Base-by-base conservation (phyloP, 306 rosid species). In the Erythrophleum fordii region DNA sequence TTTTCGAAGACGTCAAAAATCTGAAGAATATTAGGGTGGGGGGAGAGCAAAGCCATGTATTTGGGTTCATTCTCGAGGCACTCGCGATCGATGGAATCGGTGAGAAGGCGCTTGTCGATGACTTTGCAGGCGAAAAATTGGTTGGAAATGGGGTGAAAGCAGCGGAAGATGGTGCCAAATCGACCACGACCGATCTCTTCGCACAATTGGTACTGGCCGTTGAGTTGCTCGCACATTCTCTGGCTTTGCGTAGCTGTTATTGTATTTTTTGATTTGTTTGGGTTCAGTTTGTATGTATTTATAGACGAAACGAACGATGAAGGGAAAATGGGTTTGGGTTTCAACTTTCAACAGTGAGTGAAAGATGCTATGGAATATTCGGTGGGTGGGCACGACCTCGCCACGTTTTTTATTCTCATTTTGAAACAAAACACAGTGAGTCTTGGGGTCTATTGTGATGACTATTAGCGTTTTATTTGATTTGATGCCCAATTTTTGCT, bases 101-200 rank as follows among this genome's bases (percentile, higher is more conserved):
- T n/a, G 29, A 94, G 87, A 10, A 75, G 71, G 31, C 66, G 52
- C 37, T 94, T 92, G 84, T 88, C 83, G 77, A 94, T 90, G 85
- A 87, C 81, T 80, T 94, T 94, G 82, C 77, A 64, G 77, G 98
- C 97, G 74, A 83, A 78, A 84, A 77, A 76, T 16, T 86, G 76
- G 61, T 77, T 45, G 5, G 87, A 55, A 12, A 17, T 10, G 0
- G 80, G 81, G 77, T 91, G 67, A 60, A 81, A 85, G 55, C 92
- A 93, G 8, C 95, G 92, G 56, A 76, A 79, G 12, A 94, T 88
- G 29, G 84, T 90, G 73, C 92, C 97, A 84, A 94, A 92, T 3
- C 86, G 76, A 6, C 97, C 98, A 1, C 95, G 90, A 6, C 98
- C 98, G 41, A 94, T 85, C 71, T 92, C 97, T 31, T 94, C 90